Percentiles rank a stretch among this genome's conserved stretches.
These are phyloP conservation scores for Brasilioporus rufonigricans DNA, from an alignment of 768 basidiomycete genomes.

Conservation along the genomic window DNA sequence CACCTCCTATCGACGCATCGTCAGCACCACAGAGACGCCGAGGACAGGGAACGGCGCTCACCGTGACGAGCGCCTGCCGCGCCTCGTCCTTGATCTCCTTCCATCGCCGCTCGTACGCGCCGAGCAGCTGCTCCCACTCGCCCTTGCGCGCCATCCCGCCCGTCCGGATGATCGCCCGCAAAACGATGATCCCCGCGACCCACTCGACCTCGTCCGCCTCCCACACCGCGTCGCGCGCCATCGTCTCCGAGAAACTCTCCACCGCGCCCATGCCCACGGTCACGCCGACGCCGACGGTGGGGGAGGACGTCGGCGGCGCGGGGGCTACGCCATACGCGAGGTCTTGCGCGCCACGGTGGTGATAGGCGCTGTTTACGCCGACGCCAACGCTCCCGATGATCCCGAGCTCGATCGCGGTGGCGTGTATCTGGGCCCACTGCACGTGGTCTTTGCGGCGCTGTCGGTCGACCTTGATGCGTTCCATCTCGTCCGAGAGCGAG, in stretches of 20 bases:
- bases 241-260: conserved; percentile 55
- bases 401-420: conserved; percentile 59
- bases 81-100: conserved; percentile 71
- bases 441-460: conserved; percentile 63
- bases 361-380: not conserved
- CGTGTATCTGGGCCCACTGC: conserved; percentile 66
- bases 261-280: conserved; percentile 10
- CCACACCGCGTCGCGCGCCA: conserved; percentile 66
- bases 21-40: not conserved
- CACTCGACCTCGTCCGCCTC: conserved; percentile 66
- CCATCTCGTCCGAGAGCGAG: conserved; percentile 58
- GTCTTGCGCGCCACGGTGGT: conserved; percentile 37
- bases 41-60: conserved; percentile 24
- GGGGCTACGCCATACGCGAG: conserved; percentile 40
- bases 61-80: conserved; percentile 59
- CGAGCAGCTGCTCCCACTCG: conserved; percentile 54
- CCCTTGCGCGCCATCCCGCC: conserved; percentile 48
- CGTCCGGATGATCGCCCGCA: conserved; percentile 56
- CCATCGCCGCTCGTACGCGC: conserved; percentile 62
- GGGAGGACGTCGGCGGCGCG: not conserved
- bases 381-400: conserved; percentile 32
- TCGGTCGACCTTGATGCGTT: conserved; percentile 57
- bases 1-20: conserved; percentile 40
- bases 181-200: conserved; percentile 61
- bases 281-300: no score